Percentiles rank a stretch among this genome's conserved stretches.
Evolutionary conservation across 768 basidiomycete genomes (phyloP).

Genomic region (Phanerochaete sordida): DNA sequence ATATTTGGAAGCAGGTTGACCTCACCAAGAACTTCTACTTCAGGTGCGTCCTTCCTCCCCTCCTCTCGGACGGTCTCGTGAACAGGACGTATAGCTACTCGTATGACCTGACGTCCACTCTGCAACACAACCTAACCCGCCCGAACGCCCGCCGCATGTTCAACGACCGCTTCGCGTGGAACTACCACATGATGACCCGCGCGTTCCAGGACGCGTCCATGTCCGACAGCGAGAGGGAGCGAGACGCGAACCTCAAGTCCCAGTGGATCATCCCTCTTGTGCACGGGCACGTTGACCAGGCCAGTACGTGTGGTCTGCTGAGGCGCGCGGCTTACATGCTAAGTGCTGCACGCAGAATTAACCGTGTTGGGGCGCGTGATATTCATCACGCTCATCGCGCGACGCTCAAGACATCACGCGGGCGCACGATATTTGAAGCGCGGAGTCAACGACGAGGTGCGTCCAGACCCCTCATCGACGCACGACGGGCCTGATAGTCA

Average conservation of each 20-base stretch:
- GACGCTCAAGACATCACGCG: conserved; percentile 92
- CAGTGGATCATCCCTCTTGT: conserved; percentile 91
- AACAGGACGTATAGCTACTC: conserved; percentile 61
- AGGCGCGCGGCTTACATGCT: not conserved
- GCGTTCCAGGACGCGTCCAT: conserved; percentile 42
- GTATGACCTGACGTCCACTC: conserved; percentile 94
- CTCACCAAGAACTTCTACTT: conserved; percentile 99
- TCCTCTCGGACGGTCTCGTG: not conserved
- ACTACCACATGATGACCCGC: conserved; percentile 76
- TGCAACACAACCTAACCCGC: conserved; percentile 86
- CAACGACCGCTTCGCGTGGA: conserved; percentile 94
- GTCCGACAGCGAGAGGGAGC: conserved; percentile 29
- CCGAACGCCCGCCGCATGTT: conserved; percentile 58
- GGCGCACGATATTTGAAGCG: conserved; percentile 93
- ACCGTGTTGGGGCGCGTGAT: conserved; percentile 86
- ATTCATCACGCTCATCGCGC: conserved; percentile 92
- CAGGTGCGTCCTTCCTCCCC: conserved; percentile 46
- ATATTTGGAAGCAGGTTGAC: conserved; percentile 94
- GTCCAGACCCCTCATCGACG: not conserved
- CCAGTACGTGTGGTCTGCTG: conserved; percentile 59
- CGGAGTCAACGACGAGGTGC: conserved; percentile 89
- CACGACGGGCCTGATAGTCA: not conserved
- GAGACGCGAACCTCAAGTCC: conserved; percentile 39
- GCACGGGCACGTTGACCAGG: conserved; percentile 97
- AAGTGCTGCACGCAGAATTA: conserved; percentile 57